Evolutionary conservation across 306 rosid genomes (phyloP).

Genomic region (Castanea sativa): DNA sequence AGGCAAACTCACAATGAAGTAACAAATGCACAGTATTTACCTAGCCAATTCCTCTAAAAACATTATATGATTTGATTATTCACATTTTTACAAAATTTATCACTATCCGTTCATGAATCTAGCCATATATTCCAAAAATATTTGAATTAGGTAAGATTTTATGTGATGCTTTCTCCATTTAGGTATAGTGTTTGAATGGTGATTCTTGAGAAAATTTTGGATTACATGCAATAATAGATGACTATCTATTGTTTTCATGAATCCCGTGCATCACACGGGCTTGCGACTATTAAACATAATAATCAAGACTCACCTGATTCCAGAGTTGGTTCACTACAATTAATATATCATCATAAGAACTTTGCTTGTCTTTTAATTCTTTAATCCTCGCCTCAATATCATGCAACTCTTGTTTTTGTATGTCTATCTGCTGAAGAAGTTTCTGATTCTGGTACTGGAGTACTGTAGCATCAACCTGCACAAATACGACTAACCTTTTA

Average conservation of each 20-base stretch:
- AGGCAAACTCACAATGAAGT: no score
- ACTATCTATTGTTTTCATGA: not conserved
- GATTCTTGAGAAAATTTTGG: not conserved
- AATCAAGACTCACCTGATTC: slow-evolving; percentile 66
- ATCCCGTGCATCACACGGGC: no score
- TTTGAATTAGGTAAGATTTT: no score
- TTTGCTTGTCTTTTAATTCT: slow-evolving; percentile 55
- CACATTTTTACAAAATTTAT: no score
- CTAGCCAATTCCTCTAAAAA: no score
- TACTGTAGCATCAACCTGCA: slow-evolving; percentile 74
- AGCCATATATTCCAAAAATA: no score
- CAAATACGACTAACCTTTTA: not conserved
- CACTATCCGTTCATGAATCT: no score
- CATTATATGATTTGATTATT: no score
- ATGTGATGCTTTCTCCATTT: no score
- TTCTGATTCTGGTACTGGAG: slow-evolving; percentile 84
- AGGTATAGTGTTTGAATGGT: no score
- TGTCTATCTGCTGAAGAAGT: slow-evolving; percentile 73
- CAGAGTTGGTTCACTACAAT: slow-evolving; percentile 66
- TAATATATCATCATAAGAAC: slow-evolving; percentile 65
- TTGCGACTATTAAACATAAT: not conserved
- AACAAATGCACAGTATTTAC: no score
- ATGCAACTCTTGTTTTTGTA: slow-evolving; percentile 68
- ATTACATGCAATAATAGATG: not conserved
- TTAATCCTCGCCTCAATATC: slow-evolving; percentile 56